These are phyloP conservation scores for Penicillium sp. DNA, from an alignment of 2,329 filamentous ascomycete genomes.

Conservation along the genomic window DNA sequence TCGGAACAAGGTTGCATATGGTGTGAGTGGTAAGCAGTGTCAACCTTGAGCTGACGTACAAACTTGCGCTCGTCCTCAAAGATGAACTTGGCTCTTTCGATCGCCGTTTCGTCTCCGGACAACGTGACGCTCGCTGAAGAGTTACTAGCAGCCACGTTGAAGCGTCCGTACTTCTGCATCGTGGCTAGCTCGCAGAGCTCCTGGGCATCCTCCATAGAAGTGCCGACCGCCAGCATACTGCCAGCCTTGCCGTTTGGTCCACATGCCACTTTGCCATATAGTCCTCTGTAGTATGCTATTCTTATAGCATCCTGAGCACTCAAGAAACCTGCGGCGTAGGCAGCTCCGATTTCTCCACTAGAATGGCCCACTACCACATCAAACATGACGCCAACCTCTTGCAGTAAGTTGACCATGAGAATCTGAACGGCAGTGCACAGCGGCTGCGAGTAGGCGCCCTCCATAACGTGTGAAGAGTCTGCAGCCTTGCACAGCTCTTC, in stretches of 20 bases:
- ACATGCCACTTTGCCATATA: slow-evolving; percentile 38
- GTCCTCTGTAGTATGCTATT: slow-evolving; percentile 40
- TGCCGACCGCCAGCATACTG: slow-evolving; percentile 31
- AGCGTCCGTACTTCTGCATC: slow-evolving; percentile 15
- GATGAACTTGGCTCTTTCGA: slow-evolving; percentile 21
- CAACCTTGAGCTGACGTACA: slow-evolving; percentile 30
- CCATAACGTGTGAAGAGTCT: slow-evolving; percentile 16
- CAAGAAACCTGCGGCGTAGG: slow-evolving; percentile 43
- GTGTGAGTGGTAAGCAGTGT: slow-evolving; percentile 39
- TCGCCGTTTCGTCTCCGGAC: slow-evolving; percentile 34
- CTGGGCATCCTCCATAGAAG: slow-evolving; percentile 29
- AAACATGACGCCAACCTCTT: slow-evolving; percentile 26
- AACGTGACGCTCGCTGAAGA: slow-evolving; percentile 35
- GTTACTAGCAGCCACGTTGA: slow-evolving; percentile 30
- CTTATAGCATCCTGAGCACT: slow-evolving; percentile 33
- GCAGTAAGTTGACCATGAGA: slow-evolving; percentile 17
- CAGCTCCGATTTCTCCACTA: slow-evolving; percentile 46
- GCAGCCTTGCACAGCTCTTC: slow-evolving; percentile 14
- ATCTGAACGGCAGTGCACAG: slow-evolving; percentile 21
- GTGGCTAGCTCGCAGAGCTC: slow-evolving; percentile 22
- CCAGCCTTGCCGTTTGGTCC: slow-evolving; percentile 16
- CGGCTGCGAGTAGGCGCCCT: slow-evolving; percentile 17
- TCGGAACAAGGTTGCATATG: slow-evolving; percentile 27
- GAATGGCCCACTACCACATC: slow-evolving; percentile 43
- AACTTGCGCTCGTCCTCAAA: slow-evolving; percentile 29